A percentile compares a stretch with the other conserved stretches of the same genome.
These are phyloP conservation scores for Rehmannia glutinosa DNA, from an alignment of 257 asterid species.

Conservation along the genomic window DNA sequence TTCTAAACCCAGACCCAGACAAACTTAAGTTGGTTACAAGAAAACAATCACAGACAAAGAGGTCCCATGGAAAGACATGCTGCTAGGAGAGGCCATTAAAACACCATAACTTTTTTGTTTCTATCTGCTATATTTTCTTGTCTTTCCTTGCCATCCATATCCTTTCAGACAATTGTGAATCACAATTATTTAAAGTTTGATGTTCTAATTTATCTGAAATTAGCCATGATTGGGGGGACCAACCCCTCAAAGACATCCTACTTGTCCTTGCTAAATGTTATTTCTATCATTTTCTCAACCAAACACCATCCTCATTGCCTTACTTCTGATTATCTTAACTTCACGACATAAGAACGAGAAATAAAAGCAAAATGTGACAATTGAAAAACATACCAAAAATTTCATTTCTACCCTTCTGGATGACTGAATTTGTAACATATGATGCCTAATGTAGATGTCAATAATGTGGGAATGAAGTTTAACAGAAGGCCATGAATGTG, in stretches of 20 bases:
- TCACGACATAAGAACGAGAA: not conserved
- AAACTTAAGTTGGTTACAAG: no score
- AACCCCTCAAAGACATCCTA: conserved; percentile 27
- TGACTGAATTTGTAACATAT: no score
- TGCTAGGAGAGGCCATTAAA: conserved; percentile 26
- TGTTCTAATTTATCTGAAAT: conserved; percentile 4
- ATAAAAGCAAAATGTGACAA: not conserved
- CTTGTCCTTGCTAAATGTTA: conserved; percentile 38
- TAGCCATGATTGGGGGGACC: conserved; percentile 48
- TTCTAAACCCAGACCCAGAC: no score
- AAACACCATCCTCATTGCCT: not conserved
- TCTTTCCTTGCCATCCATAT: conserved; percentile 9
- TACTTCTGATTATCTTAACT: not conserved
- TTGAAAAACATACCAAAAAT: not conserved
- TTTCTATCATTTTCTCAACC: conserved; percentile 21
- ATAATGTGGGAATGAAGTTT: no score
- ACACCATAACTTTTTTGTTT: conserved; percentile 30
- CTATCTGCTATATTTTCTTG: conserved; percentile 10
- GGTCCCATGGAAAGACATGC: conserved; percentile 28
- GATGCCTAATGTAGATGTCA: no score
- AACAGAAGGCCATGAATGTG: no score
- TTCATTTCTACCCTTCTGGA: no score
- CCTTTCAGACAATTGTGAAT: conserved; percentile 17
- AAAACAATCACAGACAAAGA: conserved; percentile 25
- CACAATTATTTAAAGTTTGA: conserved; percentile 1